Evolutionary conservation across 2,329 filamentous ascomycete genomes (phyloP), one percentile per base, ranked within the genome.

Genomic region (Trichoderma brevicompactum): DNA sequence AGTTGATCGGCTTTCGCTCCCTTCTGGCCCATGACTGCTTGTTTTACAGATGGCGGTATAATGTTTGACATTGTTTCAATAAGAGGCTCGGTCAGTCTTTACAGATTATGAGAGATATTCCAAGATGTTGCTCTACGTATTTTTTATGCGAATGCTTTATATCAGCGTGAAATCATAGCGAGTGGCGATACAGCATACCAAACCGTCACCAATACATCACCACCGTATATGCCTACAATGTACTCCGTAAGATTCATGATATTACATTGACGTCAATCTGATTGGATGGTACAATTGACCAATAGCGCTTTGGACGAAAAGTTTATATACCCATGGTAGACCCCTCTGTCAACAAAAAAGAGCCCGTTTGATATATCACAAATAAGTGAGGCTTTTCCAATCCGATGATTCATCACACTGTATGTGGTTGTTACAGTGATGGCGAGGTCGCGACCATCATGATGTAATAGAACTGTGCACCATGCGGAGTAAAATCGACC

Each of bases 1-100:
- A 94, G 80, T 71, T 93, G 87, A 15, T 82, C 80, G 32, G 85
- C 72, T 81, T 93, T 92, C 68, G 81, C 79, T 68, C 70, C 75
- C 65, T 73, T 70, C 55, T 77, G 73, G 44, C 80, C 79, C 72
- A 78, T 79, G 55, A 67, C 62, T 60, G 62, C 65, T 52, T 65
- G 62, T 36, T 67, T 67, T 9, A 67, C 48, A 7, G 65, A 48
- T 17, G 52, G 10, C 1, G 65, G 49, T 13, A 67, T 65, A 9
- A 65, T 53, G 8, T 55, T 62, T 4, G 56, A 65, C 64, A 65
- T 65, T 13, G 34, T 65, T 17, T 32, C n/a, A 13, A 2, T 41
- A 34, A 15, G 7, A 23, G 19, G 4, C 6, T 9, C 28, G n/a
- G 9, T 17, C 5, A 34, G 3, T 52, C 10, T 52, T 19, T 19